Conservation (phyloP, 2,329 filamentous ascomycete genomes). For the Cercospora sp. region DNA sequence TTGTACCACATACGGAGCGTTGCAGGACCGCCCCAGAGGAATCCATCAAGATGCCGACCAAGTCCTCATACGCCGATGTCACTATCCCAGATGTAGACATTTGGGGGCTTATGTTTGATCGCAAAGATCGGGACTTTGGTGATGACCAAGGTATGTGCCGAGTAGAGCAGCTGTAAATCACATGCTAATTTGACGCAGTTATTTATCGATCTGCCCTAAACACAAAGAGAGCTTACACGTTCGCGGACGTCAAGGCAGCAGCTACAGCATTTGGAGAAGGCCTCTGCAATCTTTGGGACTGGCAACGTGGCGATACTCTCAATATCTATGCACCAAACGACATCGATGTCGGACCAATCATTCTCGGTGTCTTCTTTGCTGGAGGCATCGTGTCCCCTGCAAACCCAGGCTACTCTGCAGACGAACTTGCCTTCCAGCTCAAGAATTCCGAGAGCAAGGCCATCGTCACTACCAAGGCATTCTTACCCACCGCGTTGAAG, state of each 20-base stretch:
- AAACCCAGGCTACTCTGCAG: conserved; percentile 81
- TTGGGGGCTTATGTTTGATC: conserved; percentile 76
- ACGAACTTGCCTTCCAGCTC: conserved; percentile 83
- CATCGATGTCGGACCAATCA: conserved; percentile 70
- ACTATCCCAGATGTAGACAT: conserved; percentile 74
- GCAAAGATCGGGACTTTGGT: conserved; percentile 62
- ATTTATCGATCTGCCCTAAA: conserved; percentile 69
- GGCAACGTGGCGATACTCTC: conserved; percentile 81
- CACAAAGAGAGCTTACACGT: conserved; percentile 69
- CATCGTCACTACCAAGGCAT: conserved; percentile 69
- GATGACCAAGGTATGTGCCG: conserved; percentile 67
- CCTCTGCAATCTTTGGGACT: conserved; percentile 70
- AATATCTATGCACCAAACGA: conserved; percentile 81
- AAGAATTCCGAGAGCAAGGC: conserved; percentile 73
- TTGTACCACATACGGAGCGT: not conserved
- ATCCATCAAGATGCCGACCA: conserved; percentile 63
- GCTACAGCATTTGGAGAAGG: conserved; percentile 79
- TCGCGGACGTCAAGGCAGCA: conserved; percentile 62
- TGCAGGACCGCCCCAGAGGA: not conserved
- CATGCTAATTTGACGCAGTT: conserved; percentile 51
- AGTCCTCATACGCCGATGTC: conserved; percentile 64
- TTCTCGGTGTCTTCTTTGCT: conserved; percentile 71
- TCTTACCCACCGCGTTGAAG: conserved; percentile 63
- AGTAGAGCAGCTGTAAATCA: not conserved
- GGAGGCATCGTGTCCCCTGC: conserved; percentile 81